phyloP scores from a whole-genome alignment of 352 stramenopile species.

The Thalassiosira mediterranea region DNA sequence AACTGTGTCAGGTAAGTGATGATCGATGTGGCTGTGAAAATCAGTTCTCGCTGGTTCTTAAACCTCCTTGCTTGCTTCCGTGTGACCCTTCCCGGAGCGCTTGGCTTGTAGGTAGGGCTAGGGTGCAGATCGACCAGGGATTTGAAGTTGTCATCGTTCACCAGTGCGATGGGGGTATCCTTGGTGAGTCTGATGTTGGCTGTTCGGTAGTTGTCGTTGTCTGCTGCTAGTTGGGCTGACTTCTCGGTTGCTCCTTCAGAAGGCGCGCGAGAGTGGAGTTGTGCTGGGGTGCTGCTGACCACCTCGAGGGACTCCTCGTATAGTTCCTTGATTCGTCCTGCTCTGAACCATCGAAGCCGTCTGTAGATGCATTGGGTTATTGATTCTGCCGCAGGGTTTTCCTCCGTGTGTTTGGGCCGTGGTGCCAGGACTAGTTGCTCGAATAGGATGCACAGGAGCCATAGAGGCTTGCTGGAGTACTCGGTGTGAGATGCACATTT shows the following conservation, averaged over 20 bases:
- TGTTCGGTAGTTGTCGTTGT: conserved; percentile 25
- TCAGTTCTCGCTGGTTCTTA: not conserved
- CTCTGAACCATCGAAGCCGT: conserved; percentile 3
- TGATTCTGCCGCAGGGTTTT: not conserved
- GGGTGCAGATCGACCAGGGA: not conserved
- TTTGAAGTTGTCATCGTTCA: conserved; percentile 1
- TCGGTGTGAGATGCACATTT: not conserved
- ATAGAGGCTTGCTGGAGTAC: conserved; percentile 5
- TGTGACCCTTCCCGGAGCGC: no score
- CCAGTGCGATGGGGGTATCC: conserved; percentile 5
- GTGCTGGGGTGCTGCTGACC: not conserved
- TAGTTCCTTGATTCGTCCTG: conserved; percentile 2
- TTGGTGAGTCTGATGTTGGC: conserved; percentile 28
- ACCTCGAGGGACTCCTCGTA: not conserved
- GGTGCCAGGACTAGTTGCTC: conserved; percentile 11
- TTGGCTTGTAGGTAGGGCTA: not conserved
- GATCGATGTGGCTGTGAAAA: not conserved
- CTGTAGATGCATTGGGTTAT: conserved; percentile 8
- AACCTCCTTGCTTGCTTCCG: no score
- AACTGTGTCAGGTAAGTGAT: not conserved
- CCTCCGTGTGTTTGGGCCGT: not conserved
- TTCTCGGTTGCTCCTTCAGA: not conserved
- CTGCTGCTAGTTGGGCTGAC: conserved; percentile 25
- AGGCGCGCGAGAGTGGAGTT: not conserved
- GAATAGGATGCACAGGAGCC: conserved; percentile 1